Conservation (phyloP, 2,329 filamentous ascomycete genomes). For the Colletotrichum camelliae region DNA sequence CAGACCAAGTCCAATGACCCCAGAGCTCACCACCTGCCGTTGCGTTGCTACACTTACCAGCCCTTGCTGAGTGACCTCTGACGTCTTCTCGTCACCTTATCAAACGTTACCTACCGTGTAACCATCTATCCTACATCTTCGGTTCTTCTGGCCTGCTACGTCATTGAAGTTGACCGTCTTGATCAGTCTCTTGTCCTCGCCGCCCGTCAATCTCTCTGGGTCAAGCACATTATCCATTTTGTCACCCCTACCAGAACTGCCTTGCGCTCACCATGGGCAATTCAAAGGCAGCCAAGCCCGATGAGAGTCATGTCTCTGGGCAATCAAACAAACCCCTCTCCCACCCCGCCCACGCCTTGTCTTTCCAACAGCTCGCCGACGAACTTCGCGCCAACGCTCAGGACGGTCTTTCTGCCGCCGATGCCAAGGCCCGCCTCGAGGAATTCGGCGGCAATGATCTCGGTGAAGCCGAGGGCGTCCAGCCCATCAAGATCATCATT, state of each 20-base stretch:
- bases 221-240: background rate
- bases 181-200: no score
- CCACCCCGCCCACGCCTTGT: constrained; percentile 62
- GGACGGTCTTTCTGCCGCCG: constrained; percentile 57
- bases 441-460: constrained; percentile 65
- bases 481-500: constrained; percentile 62
- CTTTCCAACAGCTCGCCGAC: constrained; percentile 49
- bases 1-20: background rate
- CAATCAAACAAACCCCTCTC: constrained; percentile 50
- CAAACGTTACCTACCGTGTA: no score
- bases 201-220: no score
- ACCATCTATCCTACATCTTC: no score
- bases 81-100: background rate
- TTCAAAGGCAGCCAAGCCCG: constrained; percentile 1
- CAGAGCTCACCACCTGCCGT: background rate
- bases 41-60: background rate
- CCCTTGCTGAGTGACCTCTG: background rate
- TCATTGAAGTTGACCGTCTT: background rate
- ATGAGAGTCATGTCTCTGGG: constrained; percentile 35
- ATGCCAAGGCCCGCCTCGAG: constrained; percentile 57
- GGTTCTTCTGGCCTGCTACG: background rate
- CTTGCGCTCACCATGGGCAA: background rate
- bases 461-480: constrained; percentile 60
- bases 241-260: accelerated
- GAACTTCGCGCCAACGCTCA: constrained; percentile 58